These are phyloP conservation scores for Delonix regia DNA, from an alignment of 306 rosid species.

Conservation along the genomic window DNA sequence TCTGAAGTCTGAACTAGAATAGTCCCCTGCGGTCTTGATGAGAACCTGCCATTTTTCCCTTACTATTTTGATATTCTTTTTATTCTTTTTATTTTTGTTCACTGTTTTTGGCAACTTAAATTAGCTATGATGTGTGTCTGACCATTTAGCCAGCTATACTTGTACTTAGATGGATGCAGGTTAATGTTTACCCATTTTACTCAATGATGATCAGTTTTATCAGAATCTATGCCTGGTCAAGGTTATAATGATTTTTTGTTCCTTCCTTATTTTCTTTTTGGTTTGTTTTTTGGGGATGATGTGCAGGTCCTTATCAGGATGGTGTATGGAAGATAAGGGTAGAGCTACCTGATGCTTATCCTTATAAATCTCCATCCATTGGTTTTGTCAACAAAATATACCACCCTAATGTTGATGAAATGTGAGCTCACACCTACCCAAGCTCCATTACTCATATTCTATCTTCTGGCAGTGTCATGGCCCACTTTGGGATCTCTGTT, in stretches of 20 bases:
- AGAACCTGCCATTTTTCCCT: neutral
- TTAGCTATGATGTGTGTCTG: neutral
- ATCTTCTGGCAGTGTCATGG: constrained; percentile 4
- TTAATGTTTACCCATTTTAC: constrained; percentile 29
- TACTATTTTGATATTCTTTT: neutral
- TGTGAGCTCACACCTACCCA: constrained; percentile 57
- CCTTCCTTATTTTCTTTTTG: neutral
- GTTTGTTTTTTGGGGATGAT: constrained; percentile 28
- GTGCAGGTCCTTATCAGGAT: constrained; percentile 76
- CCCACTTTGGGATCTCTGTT: constrained; percentile 22
- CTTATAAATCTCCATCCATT: constrained; percentile 87
- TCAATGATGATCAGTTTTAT: constrained; percentile 30
- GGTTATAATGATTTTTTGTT: constrained; percentile 11
- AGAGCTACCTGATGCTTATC: constrained; percentile 90
- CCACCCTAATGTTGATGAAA: constrained; percentile 96
- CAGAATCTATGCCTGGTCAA: constrained; percentile 30
- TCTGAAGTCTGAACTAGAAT: constrained; percentile 27
- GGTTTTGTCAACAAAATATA: constrained; percentile 85
- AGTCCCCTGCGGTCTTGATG: constrained; percentile 12
- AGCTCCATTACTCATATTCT: constrained; percentile 23
- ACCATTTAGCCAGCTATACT: constrained; percentile 8
- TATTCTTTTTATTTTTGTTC: neutral
- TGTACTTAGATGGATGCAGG: constrained; percentile 37
- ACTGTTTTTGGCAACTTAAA: neutral
- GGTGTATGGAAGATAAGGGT: constrained; percentile 90